Conservation (phyloP, 768 basidiomycete species). For the Phlegmacium glaucopus region DNA sequence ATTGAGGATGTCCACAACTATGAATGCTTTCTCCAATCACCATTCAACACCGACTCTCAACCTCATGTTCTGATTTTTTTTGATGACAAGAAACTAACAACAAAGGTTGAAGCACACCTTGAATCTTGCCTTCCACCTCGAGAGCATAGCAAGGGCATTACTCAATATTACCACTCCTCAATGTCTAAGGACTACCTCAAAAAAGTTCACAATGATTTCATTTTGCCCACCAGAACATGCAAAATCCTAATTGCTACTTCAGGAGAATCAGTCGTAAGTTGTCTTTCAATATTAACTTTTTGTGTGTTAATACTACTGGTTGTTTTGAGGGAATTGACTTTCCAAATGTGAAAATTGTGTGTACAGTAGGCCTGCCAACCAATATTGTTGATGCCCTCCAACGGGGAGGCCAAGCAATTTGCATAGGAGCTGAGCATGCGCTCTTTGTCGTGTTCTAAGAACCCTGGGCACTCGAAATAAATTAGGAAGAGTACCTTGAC, state of each 20-base stretch:
- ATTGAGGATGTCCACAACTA: constrained; percentile 4
- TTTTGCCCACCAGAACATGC: background rate
- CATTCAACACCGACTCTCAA: background rate
- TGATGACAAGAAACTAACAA: background rate
- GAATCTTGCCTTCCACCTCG: background rate
- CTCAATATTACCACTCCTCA: constrained; percentile 5
- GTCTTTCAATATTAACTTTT: background rate
- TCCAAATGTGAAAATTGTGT: constrained; percentile 19
- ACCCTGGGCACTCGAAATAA: constrained; percentile 7
- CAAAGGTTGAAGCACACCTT: background rate
- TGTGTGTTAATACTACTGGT: background rate
- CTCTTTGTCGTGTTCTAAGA: constrained; percentile 16
- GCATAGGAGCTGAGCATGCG: constrained; percentile 1
- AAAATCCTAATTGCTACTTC: constrained; percentile 5
- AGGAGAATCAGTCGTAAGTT: constrained; percentile 9
- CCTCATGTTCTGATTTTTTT: constrained; percentile 6
- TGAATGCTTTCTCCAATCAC: constrained; percentile 4
- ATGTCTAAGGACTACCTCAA: constrained; percentile 10
- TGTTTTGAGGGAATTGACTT: constrained; percentile 19
- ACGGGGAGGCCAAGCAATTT: constrained; percentile 14
- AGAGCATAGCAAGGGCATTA: background rate
- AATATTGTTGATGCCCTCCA: constrained; percentile 14
- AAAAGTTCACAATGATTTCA: background rate
- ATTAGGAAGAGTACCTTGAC: background rate
- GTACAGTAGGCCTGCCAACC: constrained; percentile 13